phyloP scores from a whole-genome alignment of 1,284 basidiomycete species.

The Inonotus hispidus region DNA sequence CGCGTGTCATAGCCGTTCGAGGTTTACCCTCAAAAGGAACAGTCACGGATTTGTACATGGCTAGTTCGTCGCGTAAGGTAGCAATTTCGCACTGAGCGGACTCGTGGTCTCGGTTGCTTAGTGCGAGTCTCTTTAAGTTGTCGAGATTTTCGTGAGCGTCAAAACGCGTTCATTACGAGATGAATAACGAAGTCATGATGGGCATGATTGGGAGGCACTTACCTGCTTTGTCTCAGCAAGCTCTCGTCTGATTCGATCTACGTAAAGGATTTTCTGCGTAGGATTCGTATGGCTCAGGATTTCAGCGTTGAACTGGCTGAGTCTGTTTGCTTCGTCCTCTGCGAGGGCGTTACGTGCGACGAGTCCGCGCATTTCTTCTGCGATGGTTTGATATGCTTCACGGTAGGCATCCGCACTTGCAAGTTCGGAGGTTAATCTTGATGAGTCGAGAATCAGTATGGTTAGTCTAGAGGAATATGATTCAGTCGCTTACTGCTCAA shows the following conservation, averaged over 20 bases:
- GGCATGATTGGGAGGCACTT: conserved; percentile 21
- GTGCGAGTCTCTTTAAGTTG: conserved; percentile 52
- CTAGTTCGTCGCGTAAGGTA: conserved; percentile 55
- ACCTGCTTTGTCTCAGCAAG: conserved; percentile 69
- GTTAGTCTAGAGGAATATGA: not conserved
- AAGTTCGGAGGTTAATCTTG: conserved; percentile 53
- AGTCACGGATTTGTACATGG: conserved; percentile 64
- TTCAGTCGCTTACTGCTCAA: conserved; percentile 49
- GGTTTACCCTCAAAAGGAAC: conserved; percentile 54
- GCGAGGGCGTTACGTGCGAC: conserved; percentile 66
- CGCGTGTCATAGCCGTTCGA: conserved; percentile 56
- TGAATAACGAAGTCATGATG: too few species aligned
- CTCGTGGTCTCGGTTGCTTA: conserved; percentile 51
- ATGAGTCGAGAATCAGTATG: not conserved
- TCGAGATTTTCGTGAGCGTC: too few species aligned
- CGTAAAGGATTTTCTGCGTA: conserved; percentile 67
- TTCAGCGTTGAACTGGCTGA: conserved; percentile 72
- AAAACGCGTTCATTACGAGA: too few species aligned
- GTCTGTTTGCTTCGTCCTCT: conserved; percentile 59
- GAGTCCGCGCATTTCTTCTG: conserved; percentile 57
- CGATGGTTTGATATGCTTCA: conserved; percentile 57
- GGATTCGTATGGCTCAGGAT: conserved; percentile 71
- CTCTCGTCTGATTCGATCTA: conserved; percentile 65
- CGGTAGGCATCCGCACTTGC: conserved; percentile 55
- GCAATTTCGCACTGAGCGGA: conserved; percentile 40